phyloP scores from a whole-genome alignment of 2,329 filamentous ascomycete species.

The Apiospora aurea region DNA sequence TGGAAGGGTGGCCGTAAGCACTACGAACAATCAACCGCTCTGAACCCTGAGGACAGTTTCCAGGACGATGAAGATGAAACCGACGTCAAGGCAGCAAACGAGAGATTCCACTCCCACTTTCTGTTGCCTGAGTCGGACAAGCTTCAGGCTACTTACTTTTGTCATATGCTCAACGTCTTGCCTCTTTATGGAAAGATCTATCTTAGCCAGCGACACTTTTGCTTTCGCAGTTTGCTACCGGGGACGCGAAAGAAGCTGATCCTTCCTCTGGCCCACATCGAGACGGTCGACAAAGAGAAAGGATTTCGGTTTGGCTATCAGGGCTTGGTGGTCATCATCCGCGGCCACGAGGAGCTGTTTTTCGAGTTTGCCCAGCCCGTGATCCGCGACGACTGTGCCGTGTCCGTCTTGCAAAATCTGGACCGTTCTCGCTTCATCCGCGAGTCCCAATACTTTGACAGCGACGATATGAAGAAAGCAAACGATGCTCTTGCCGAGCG shows the following conservation, averaged over 20 bases:
- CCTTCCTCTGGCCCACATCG: slow-evolving; percentile 86
- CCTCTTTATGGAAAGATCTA: slow-evolving; percentile 98
- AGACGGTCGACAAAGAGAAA: slow-evolving; percentile 93
- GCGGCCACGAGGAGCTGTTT: slow-evolving; percentile 93
- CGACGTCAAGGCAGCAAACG: slow-evolving; percentile 73
- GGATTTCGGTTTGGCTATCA: slow-evolving; percentile 92
- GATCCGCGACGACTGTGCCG: slow-evolving; percentile 85
- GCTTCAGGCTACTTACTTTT: slow-evolving; percentile 88
- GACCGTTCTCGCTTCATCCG: slow-evolving; percentile 75
- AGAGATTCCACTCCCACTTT: slow-evolving; percentile 90
- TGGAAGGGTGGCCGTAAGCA: slow-evolving; percentile 91
- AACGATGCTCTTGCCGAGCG: slow-evolving; percentile 82
- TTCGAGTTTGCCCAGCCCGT: slow-evolving; percentile 87
- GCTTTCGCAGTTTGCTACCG: slow-evolving; percentile 89
- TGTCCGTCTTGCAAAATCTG: slow-evolving; percentile 79
- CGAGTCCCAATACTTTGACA: slow-evolving; percentile 71
- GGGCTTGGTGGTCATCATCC: slow-evolving; percentile 90
- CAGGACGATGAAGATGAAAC: slow-evolving; percentile 58
- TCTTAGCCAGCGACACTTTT: slow-evolving; percentile 85
- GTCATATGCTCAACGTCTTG: slow-evolving; percentile 86
- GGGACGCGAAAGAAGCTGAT: slow-evolving; percentile 93
- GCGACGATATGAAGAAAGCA: slow-evolving; percentile 73
- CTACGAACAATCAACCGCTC: slow-evolving; percentile 71
- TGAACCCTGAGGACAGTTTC: slow-evolving; percentile 61
- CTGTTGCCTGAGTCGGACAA: slow-evolving; percentile 84